Base-by-base conservation (phyloP, 2,329 filamentous ascomycete genomes). In the Ophiognomonia clavigignenti-juglandacearum region DNA sequence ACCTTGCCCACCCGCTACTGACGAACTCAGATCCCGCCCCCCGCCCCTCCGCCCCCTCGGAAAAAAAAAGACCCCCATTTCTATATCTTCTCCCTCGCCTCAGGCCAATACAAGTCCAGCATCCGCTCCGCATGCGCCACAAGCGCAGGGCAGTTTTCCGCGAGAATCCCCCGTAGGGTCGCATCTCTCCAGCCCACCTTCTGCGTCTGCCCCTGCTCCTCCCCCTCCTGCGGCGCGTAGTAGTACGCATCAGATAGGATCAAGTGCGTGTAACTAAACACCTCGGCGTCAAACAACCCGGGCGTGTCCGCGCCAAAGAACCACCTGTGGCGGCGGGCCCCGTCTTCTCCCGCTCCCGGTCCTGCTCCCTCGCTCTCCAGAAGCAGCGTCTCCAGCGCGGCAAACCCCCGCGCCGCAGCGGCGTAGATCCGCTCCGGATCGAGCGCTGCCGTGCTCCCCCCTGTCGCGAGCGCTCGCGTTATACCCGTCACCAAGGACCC, bases 201-300 rank as follows among this genome's bases (percentile, higher is more conserved):
- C 23, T 6, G 10, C 5, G 8, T n/a, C 19, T 5, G 7, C 18
- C 2, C 71, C 86, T 87, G 91, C 1, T 67, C 71, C 54, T 89
- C 53, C 7, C 52, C 51, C 14, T 10, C 16, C 16, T 20, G 6
- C 16, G 36, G 38, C 11, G 26, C 22, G 20, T 41, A 37, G 38
- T 38, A n/a, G n/a, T n/a, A n/a, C n/a, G n/a, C 32, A 2, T 58
- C 59, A 27, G 82, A 81, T 43, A 95, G 67, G 43, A 97, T 71
- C 42, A 95, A 70, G 64, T 95, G 82, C 0, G 88, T 91, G 65
- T 96, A 98, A 4, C 89, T 83, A 67, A 96, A 97, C 2, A 97
- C 80, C 45, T 81, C 82, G 6, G 92, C 91, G 66, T 98, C 93
- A 57, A 97, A 92, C 20, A 92, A 61, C 0, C 83, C 81, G 0